Evolutionary conservation across 1,139 yeast species (phyloP), one percentile per base, ranked within the genome.

Genomic region (Kodamaea fungicola): DNA sequence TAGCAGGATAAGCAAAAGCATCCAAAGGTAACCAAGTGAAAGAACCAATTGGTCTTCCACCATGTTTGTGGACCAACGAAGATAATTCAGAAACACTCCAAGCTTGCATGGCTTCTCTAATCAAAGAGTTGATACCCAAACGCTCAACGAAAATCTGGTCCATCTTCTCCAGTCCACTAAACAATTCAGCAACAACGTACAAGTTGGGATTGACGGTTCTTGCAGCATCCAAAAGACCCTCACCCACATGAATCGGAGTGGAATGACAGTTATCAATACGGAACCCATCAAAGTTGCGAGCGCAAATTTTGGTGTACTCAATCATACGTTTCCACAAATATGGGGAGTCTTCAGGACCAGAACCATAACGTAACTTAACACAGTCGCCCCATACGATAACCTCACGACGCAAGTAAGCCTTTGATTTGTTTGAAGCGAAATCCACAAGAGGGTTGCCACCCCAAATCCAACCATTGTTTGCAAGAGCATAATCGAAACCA

Each of bases 391-490:
- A 92, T 22, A 90, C 88, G 49, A 92, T 89, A 12, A 92, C 96
- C 59, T 92, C 96, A 57, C 98, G 78, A 40, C 95, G 74, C 39
- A 92, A 64, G 54, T 92, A 92, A 2, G 95, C 92, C 52, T 78
- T 83, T 8, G 95, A 80, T 41, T 80, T 51, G 25, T 71, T 62
- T 1, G 96, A 85, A 0, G 97, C 98, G 71, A 90, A 92, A 59
- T 92, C 97, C 6, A 88, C 83, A 42, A 90, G 62, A 2, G 97
- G 97, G 49, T 90, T 83, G 9, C 96, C 97, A 38, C 89, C 92
- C 98, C 98, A 92, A 40, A 92, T 89, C 97, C 97, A 92, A 31
- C 98, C 98, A 54, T 92, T 92, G 55, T 92, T 92, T 5, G 96
- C 97, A 43, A 92, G 66, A 1, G 90, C 87, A 66, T 79, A 80